These are phyloP conservation scores for Fusarium lateritium DNA, from an alignment of 2,329 filamentous ascomycete species.

Conservation along the genomic window DNA sequence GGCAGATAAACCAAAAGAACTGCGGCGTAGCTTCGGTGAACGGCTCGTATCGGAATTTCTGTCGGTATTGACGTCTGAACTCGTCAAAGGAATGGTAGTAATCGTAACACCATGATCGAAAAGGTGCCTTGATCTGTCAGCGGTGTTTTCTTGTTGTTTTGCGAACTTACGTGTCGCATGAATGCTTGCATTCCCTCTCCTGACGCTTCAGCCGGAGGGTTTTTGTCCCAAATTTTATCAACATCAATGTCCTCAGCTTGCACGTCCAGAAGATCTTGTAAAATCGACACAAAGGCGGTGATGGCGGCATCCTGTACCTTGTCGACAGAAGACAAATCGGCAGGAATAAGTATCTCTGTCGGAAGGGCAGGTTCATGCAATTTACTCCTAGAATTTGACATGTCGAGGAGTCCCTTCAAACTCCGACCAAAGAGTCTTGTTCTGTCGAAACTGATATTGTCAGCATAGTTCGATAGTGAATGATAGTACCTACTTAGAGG, in stretches of 20 bases:
- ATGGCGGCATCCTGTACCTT: conserved; percentile 28
- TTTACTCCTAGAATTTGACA: conserved; percentile 14
- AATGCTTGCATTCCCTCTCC: conserved; percentile 45
- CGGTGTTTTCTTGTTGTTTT: background rate
- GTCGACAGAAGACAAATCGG: conserved; percentile 40
- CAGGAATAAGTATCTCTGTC: conserved; percentile 46
- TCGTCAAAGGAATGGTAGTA: conserved; percentile 51
- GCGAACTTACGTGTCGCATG: conserved; percentile 49
- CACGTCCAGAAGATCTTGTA: conserved; percentile 41
- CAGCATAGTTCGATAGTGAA: background rate
- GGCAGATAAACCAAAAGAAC: conserved; percentile 50
- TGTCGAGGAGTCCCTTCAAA: conserved; percentile 45
- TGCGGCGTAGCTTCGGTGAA: conserved; percentile 51
- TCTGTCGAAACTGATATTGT: conserved; percentile 38
- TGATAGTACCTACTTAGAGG: conserved; percentile 26
- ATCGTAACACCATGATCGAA: conserved; percentile 52
- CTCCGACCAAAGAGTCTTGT: conserved; percentile 46
- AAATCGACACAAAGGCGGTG: conserved; percentile 42
- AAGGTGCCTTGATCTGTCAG: conserved; percentile 50
- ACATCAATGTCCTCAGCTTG: conserved; percentile 38
- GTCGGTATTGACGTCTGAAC: conserved; percentile 48
- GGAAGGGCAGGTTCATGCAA: conserved; percentile 5
- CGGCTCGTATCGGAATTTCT: conserved; percentile 44
- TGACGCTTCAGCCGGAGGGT: conserved; percentile 12
- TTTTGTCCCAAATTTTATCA: conserved; percentile 38